These are phyloP conservation scores for Psilocybe azurescens DNA, from an alignment of 768 basidiomycete genomes.

Conservation along the genomic window DNA sequence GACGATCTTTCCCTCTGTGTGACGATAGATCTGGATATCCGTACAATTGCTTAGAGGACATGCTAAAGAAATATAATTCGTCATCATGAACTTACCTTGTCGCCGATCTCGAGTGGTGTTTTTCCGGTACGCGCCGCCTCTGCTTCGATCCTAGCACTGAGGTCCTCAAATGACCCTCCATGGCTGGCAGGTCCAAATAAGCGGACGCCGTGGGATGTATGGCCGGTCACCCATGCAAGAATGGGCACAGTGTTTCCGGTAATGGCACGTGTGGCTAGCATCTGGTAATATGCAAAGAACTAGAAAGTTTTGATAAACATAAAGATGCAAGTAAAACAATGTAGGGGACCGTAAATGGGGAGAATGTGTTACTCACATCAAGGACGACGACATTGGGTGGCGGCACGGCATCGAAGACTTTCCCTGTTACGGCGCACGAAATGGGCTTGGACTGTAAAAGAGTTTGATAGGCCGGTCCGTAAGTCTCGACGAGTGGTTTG, in stretches of 20 bases:
- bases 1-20: not conserved
- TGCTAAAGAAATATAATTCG: not conserved
- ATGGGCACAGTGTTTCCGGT: not conserved
- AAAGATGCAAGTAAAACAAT: not conserved
- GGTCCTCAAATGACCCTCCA: not conserved
- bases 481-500: not conserved
- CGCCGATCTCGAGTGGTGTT: not conserved
- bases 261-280: not conserved
- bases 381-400: constrained; percentile 13
- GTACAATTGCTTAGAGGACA: not conserved
- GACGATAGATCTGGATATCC: not conserved
- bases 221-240: not conserved
- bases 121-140: not conserved
- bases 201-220: not conserved
- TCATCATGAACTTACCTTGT: not conserved
- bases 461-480: constrained; percentile 1
- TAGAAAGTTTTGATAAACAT: not conserved
- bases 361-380: constrained; percentile 11
- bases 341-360: not conserved
- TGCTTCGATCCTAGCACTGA: not conserved
- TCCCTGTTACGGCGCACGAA: constrained; percentile 15
- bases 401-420: constrained; percentile 10
- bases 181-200: not conserved
- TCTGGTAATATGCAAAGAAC: not conserved
- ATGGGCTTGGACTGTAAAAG: constrained; percentile 11